phyloP scores from a whole-genome alignment of 2,329 filamentous ascomycete genomes.

The Talaromyces amestolkiae region DNA sequence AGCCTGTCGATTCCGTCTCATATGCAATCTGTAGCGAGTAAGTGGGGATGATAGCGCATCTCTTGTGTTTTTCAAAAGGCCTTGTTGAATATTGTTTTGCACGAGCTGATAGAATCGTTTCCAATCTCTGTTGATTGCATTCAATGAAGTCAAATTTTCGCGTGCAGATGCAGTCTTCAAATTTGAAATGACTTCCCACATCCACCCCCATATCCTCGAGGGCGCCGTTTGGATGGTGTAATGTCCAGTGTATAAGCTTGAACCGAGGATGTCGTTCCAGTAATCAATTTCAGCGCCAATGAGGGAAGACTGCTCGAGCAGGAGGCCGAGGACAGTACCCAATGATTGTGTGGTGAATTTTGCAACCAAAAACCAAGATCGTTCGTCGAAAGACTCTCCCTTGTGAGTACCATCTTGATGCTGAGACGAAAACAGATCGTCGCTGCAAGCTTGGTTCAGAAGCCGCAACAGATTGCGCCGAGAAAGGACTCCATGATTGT shows the following conservation, averaged over 20 bases:
- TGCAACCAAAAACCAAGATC: constrained; percentile 15
- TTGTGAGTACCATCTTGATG: background rate
- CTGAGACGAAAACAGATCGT: background rate
- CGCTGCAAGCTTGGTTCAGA: background rate
- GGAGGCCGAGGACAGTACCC: constrained; percentile 3
- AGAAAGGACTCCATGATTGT: constrained; percentile 8
- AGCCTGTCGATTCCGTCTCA: constrained; percentile 11
- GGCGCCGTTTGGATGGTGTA: constrained; percentile 17
- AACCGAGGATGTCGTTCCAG: constrained; percentile 16
- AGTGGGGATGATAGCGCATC: constrained; percentile 15
- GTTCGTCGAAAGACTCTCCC: background rate
- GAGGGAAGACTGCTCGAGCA: constrained; percentile 14
- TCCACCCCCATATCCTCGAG: constrained; percentile 1
- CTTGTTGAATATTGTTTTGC: constrained; percentile 11
- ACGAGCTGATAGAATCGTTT: constrained; percentile 17
- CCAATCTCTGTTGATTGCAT: constrained; percentile 9
- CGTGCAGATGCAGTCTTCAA: background rate
- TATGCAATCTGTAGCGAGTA: constrained; percentile 6
- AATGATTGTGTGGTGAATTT: constrained; percentile 14
- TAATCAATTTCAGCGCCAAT: constrained; percentile 17
- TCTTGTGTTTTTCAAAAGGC: background rate
- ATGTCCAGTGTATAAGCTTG: constrained; percentile 14
- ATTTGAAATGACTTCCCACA: background rate
- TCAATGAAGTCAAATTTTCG: background rate
- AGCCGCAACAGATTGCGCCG: constrained; percentile 13